These are phyloP conservation scores for Vitis rotundifolia DNA, from an alignment of 164 flowering plant species.

Conservation along the genomic window DNA sequence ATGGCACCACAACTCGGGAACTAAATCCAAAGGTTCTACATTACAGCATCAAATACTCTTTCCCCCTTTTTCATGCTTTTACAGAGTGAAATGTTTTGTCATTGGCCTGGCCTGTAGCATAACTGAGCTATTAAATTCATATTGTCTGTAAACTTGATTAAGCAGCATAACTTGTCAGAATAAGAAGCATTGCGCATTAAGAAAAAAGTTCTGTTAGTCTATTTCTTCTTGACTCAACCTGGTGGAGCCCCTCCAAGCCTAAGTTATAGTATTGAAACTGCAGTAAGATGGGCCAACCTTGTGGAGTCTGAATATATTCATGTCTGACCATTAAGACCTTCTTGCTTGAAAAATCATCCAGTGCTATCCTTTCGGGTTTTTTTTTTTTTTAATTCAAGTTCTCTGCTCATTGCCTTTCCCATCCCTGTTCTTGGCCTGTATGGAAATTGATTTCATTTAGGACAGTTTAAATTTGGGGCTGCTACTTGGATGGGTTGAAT, in stretches of 20 bases:
- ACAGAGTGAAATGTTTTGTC: background rate
- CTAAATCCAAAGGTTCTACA: conserved; percentile 82
- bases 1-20: conserved; percentile 63
- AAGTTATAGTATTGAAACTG: too few species aligned
- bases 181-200: too few species aligned
- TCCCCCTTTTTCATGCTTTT: background rate
- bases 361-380: background rate
- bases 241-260: too few species aligned
- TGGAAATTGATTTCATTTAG: background rate
- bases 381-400: background rate
- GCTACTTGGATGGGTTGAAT: background rate
- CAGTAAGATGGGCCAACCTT: too few species aligned
- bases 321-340: too few species aligned
- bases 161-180: too few species aligned
- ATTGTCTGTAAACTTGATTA: too few species aligned
- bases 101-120: too few species aligned
- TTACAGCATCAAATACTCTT: background rate
- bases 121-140: too few species aligned
- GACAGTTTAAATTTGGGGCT: background rate
- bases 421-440: background rate
- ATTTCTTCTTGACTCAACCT: too few species aligned
- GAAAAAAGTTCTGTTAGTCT: too few species aligned
- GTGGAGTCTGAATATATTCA: too few species aligned
- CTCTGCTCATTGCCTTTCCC: background rate
- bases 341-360: background rate